Conservation (phyloP, 2,329 filamentous ascomycete genomes). For the Microsporum audouinii region DNA sequence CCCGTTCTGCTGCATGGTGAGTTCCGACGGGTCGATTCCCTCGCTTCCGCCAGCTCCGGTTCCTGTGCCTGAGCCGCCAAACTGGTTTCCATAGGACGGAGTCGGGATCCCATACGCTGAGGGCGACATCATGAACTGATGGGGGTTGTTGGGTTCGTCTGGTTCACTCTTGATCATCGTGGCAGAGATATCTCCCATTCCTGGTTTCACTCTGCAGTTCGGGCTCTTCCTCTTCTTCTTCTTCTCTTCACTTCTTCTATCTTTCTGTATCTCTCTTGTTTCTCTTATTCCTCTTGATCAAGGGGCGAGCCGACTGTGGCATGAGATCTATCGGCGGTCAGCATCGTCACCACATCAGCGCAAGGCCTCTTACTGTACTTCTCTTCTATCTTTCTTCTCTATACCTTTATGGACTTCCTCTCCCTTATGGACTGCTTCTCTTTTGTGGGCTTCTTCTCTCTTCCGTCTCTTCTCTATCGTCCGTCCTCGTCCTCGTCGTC, state of each 20-base stretch:
- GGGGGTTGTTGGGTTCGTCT: slow-evolving; percentile 47
- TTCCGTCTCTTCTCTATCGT: background rate
- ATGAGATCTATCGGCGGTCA: background rate
- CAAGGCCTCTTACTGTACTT: background rate
- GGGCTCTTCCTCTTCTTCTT: background rate
- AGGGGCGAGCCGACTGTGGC: background rate
- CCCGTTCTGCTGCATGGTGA: slow-evolving; percentile 51
- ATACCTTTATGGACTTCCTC: background rate
- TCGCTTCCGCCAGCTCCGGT: slow-evolving; percentile 35
- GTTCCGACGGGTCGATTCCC: slow-evolving; percentile 72
- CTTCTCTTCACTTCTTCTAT: background rate
- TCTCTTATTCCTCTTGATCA: background rate
- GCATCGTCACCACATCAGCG: background rate
- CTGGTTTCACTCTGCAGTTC: background rate
- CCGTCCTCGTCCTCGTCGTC: background rate
- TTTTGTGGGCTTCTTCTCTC: background rate
- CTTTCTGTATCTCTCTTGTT: background rate
- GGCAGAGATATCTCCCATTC: slow-evolving; percentile 46
- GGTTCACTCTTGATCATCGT: slow-evolving; percentile 59
- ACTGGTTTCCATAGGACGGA: slow-evolving; percentile 39
- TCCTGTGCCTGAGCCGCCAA: slow-evolving; percentile 32
- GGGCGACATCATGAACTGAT: slow-evolving; percentile 39
- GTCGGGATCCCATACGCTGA: slow-evolving; percentile 42
- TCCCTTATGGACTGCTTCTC: background rate
- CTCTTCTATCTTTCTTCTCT: background rate